Conservation (phyloP, 2,329 filamentous ascomycete species). For the Alternaria ventricosa region DNA sequence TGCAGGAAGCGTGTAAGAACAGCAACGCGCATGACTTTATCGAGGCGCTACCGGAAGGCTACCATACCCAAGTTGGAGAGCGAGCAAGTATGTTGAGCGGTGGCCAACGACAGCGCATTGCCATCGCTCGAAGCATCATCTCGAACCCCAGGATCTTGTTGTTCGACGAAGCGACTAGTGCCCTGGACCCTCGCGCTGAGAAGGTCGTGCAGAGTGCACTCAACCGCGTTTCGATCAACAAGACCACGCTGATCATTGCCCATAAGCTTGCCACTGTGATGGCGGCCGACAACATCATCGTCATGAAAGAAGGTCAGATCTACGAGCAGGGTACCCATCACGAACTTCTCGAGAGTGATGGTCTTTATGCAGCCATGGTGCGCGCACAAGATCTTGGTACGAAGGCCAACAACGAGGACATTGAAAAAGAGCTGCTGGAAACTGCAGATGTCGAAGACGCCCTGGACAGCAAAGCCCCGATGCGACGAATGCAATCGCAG, state of each 20-base stretch:
- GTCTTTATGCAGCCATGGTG: constrained; percentile 16
- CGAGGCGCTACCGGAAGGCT: not conserved
- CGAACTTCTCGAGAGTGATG: constrained; percentile 2
- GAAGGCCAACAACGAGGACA: constrained; percentile 26
- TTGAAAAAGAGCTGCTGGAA: constrained; percentile 1
- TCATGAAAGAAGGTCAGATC: constrained; percentile 71
- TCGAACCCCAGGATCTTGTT: constrained; percentile 89
- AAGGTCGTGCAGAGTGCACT: constrained; percentile 91
- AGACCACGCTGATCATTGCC: constrained; percentile 93
- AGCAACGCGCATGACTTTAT: not conserved
- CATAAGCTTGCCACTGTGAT: constrained; percentile 87
- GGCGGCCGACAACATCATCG: constrained; percentile 62
- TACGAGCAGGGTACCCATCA: constrained; percentile 69
- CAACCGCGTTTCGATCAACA: constrained; percentile 79
- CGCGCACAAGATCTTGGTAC: constrained; percentile 14
- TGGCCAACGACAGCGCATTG: constrained; percentile 95
- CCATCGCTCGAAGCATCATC: constrained; percentile 87
- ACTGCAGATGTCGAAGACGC: not conserved
- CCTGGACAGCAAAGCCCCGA: constrained; percentile 1
- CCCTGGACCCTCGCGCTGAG: constrained; percentile 91
- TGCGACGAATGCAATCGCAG: constrained; percentile 14
- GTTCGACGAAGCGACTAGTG: constrained; percentile 92
- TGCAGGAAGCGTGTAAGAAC: not conserved
- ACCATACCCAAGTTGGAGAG: not conserved
- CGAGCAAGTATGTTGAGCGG: constrained; percentile 53